Conservation (phyloP, 345 rosid species). For the Reutealis trisperma region DNA sequence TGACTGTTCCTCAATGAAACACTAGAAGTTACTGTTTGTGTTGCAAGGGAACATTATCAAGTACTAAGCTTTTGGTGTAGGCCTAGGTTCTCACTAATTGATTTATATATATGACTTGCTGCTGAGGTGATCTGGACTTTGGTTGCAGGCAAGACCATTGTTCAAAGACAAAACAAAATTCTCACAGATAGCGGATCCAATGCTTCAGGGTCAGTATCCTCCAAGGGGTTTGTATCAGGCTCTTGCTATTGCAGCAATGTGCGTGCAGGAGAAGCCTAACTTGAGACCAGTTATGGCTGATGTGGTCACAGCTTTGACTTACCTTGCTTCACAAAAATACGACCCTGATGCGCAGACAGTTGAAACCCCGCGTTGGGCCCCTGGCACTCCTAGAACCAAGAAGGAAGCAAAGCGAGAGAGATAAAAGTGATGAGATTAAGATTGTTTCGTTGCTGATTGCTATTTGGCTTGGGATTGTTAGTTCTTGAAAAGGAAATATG, state of each 20-base stretch:
- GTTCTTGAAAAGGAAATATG: background rate
- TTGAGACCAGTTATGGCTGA: conserved; percentile 74
- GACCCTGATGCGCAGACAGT: conserved; percentile 33
- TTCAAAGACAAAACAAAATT: conserved; percentile 83
- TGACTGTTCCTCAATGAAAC: background rate
- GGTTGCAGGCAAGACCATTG: conserved; percentile 75
- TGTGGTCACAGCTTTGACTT: conserved; percentile 78
- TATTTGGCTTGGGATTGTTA: background rate
- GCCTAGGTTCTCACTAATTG: background rate
- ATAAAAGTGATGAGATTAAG: conserved; percentile 13
- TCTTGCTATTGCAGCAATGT: conserved; percentile 91
- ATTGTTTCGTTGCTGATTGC: background rate
- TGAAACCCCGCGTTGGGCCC: conserved; percentile 29
- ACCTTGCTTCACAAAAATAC: conserved; percentile 65
- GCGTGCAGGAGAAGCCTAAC: conserved; percentile 87
- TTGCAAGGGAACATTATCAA: background rate
- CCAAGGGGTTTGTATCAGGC: conserved; percentile 83
- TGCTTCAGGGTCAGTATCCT: conserved; percentile 72
- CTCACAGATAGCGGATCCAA: conserved; percentile 71
- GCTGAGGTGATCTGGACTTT: background rate
- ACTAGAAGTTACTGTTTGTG: background rate
- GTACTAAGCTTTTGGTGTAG: background rate
- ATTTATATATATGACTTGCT: background rate
- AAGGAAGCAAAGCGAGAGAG: conserved; percentile 42
- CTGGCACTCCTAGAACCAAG: conserved; percentile 55